These are phyloP conservation scores for Quercus rubra DNA, from an alignment of 306 rosid genomes.

Conservation along the genomic window DNA sequence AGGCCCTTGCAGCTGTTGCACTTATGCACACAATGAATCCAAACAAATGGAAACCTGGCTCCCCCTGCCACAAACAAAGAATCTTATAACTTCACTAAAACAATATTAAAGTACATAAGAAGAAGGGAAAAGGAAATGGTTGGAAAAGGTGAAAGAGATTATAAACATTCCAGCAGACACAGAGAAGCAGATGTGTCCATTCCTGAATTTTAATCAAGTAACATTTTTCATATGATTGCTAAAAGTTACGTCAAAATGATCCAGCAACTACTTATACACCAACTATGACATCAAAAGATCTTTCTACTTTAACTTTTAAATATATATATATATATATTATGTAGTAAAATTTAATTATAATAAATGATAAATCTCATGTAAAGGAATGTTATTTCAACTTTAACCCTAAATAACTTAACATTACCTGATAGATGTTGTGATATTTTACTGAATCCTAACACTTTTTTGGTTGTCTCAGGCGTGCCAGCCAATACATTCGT, in stretches of 20 bases:
- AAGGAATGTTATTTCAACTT: background rate
- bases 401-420: background rate
- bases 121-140: background rate
- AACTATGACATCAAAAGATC: background rate
- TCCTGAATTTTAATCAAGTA: background rate
- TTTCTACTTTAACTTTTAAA: background rate
- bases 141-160: background rate
- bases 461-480: background rate
- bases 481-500: background rate
- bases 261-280: background rate
- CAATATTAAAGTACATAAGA: constrained; percentile 11
- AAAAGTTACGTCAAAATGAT: background rate
- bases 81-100: constrained; percentile 16
- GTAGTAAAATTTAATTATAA: too few relatives aligned
- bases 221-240: background rate
- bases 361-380: too few relatives aligned
- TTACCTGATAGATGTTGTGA: background rate
- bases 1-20: constrained; percentile 99
- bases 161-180: too few relatives aligned
- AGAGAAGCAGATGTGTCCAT: background rate
- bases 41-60: constrained; percentile 86
- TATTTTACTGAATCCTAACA: background rate
- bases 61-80: constrained; percentile 74
- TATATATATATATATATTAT: too few relatives aligned
- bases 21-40: constrained; percentile 94